Conservation (phyloP, 768 basidiomycete species). For the Mycena polygramma region DNA sequence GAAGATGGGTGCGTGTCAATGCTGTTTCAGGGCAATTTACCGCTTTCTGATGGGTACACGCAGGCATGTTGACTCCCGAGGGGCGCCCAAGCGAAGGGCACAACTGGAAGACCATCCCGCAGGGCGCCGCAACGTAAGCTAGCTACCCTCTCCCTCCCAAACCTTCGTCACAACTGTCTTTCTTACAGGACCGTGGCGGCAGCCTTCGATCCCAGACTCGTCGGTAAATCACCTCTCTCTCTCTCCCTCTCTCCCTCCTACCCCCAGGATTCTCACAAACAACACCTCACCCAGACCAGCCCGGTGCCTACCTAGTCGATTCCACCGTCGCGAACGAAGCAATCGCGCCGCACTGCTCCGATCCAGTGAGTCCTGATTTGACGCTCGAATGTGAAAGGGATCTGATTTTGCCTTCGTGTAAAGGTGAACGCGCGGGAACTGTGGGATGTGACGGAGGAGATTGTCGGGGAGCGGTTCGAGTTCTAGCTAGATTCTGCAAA, state of each 20-base stretch:
- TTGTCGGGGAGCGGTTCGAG: constrained; percentile 6
- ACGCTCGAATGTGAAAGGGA: too few species aligned
- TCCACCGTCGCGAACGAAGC: not conserved
- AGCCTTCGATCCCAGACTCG: not conserved
- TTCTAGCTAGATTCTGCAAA: not conserved
- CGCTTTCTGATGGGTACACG: too few species aligned
- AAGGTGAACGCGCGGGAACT: constrained; percentile 7
- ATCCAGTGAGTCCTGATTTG: not conserved
- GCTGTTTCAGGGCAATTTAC: too few species aligned
- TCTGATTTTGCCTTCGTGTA: not conserved
- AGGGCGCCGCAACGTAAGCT: constrained; percentile 13
- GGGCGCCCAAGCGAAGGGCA: too few species aligned
- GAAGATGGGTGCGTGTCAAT: too few species aligned
- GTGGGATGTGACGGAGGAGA: constrained; percentile 10
- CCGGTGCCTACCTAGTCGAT: not conserved
- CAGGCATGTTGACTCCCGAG: too few species aligned
- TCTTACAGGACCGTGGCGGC: not conserved
- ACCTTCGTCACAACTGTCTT: too few species aligned
- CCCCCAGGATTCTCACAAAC: not conserved
- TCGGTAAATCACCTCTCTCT: not conserved
- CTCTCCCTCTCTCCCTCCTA: not conserved
- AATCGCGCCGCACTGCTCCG: not conserved
- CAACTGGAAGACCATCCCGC: not conserved
- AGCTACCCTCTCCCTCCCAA: too few species aligned
- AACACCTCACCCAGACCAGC: not conserved